Evolutionary conservation across 495 filamentous ascomycete genomes (phyloP).

Genomic region (Penicillium ucsense): DNA sequence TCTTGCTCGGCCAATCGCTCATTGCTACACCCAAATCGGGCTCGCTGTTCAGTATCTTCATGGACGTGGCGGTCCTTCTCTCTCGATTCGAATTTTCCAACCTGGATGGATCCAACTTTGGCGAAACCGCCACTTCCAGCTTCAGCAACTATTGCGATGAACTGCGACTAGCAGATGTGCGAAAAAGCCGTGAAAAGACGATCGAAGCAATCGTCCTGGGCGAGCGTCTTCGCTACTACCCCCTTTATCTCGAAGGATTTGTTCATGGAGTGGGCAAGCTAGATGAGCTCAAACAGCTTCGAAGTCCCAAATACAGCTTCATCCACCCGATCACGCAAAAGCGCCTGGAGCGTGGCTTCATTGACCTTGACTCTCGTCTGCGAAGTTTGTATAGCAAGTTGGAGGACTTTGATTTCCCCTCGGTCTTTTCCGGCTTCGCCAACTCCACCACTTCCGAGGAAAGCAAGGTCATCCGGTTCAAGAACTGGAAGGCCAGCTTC

Average conservation of each 20-base stretch:
- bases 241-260: slow-evolving; percentile 84
- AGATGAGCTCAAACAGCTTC: slow-evolving; percentile 57
- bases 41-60: slow-evolving; percentile 63
- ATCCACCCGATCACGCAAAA: slow-evolving; percentile 65
- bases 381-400: slow-evolving; percentile 58
- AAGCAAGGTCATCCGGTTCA: slow-evolving; percentile 70
- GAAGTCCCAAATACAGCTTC: slow-evolving; percentile 55
- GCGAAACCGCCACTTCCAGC: slow-evolving; percentile 64
- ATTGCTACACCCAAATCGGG: slow-evolving; percentile 62
- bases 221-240: slow-evolving; percentile 71
- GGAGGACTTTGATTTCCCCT: slow-evolving; percentile 81
- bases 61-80: slow-evolving; percentile 59
- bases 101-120: slow-evolving; percentile 70
- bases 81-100: slow-evolving; percentile 71
- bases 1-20: slow-evolving; percentile 69
- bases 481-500: slow-evolving; percentile 69
- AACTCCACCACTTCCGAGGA: slow-evolving; percentile 66
- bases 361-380: slow-evolving; percentile 65
- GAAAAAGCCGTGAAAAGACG: slow-evolving; percentile 77
- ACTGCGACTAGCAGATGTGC: slow-evolving; percentile 67
- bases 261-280: slow-evolving; percentile 89
- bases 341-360: slow-evolving; percentile 67
- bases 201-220: slow-evolving; percentile 81
- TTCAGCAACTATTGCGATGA: slow-evolving; percentile 72
- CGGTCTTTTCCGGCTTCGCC: slow-evolving; percentile 79